Percentiles rank a stretch among this genome's conserved stretches.
phyloP scores from a whole-genome alignment of 2,329 filamentous ascomycete genomes.

The Cordyceps fumosorosea region DNA sequence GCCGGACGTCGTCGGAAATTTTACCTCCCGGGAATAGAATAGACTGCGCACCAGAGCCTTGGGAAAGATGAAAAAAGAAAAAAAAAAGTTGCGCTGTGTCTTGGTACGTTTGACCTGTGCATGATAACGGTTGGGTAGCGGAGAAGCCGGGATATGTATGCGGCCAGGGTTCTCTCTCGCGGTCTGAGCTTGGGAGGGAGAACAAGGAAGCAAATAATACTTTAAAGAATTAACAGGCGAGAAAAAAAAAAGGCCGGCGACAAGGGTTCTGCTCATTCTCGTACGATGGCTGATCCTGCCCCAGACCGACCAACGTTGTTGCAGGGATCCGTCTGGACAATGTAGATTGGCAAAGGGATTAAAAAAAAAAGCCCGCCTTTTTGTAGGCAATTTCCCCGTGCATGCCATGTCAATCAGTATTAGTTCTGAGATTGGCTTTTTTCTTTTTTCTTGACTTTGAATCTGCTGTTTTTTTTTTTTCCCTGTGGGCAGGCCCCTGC shows the following conservation, averaged over 20 bases:
- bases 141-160: not conserved
- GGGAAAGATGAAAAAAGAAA: too few species aligned
- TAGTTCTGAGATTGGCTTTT: not conserved
- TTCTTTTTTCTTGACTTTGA: not conserved
- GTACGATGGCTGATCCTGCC: conserved; percentile 11
- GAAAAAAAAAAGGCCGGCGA: not conserved
- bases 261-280: conserved; percentile 1
- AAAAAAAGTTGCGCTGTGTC: too few species aligned
- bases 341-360: not conserved
- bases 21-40: not conserved
- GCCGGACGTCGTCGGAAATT: not conserved
- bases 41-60: not conserved
- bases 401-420: not conserved
- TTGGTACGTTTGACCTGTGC: not conserved
- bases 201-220: too few species aligned
- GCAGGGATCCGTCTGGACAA: not conserved
- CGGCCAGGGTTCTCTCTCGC: not conserved
- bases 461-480: not conserved
- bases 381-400: not conserved
- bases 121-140: not conserved
- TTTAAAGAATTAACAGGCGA: too few species aligned
- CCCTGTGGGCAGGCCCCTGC: not conserved
- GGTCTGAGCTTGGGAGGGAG: not conserved
- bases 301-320: not conserved
- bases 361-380: not conserved